Evolutionary conservation across 2,329 filamentous ascomycete genomes (phyloP).

Genomic region (Fusarium tupiense): DNA sequence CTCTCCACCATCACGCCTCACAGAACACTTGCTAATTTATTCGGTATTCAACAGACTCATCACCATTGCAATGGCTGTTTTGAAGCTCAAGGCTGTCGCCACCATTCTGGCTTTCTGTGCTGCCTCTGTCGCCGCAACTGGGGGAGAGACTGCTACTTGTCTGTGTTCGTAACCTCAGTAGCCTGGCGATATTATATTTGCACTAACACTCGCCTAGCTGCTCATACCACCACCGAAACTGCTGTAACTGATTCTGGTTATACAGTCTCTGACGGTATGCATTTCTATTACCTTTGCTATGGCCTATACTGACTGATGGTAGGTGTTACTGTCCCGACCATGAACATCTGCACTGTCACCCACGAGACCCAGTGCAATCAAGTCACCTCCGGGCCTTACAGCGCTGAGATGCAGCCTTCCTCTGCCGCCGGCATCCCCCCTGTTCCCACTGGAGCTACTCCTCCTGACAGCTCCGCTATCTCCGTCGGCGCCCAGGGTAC

Average conservation of each 20-base stretch:
- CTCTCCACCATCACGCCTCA: not conserved
- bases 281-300: not conserved
- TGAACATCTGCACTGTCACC: slow-evolving; percentile 51
- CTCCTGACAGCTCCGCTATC: slow-evolving; percentile 26
- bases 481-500: slow-evolving; percentile 27
- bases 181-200: not conserved
- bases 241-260: slow-evolving; percentile 46
- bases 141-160: slow-evolving; percentile 35
- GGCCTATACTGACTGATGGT: not conserved
- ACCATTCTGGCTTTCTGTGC: slow-evolving; percentile 37
- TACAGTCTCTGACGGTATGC: slow-evolving; percentile 47
- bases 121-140: slow-evolving; percentile 29
- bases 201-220: slow-evolving; percentile 39
- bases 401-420: slow-evolving; percentile 16
- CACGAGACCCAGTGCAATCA: slow-evolving; percentile 48
- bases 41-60: slow-evolving; percentile 5
- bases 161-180: slow-evolving; percentile 1
- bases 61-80: slow-evolving; percentile 41
- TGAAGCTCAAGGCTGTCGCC: slow-evolving; percentile 44
- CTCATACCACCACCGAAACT: slow-evolving; percentile 42
- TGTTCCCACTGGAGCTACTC: slow-evolving; percentile 16
- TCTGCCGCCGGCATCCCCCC: slow-evolving; percentile 8
- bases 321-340: slow-evolving; percentile 48
- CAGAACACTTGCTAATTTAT: not conserved
- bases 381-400: slow-evolving; percentile 41